These are phyloP conservation scores for Trifolium subterraneum DNA, from an alignment of 306 rosid genomes.

Conservation along the genomic window DNA sequence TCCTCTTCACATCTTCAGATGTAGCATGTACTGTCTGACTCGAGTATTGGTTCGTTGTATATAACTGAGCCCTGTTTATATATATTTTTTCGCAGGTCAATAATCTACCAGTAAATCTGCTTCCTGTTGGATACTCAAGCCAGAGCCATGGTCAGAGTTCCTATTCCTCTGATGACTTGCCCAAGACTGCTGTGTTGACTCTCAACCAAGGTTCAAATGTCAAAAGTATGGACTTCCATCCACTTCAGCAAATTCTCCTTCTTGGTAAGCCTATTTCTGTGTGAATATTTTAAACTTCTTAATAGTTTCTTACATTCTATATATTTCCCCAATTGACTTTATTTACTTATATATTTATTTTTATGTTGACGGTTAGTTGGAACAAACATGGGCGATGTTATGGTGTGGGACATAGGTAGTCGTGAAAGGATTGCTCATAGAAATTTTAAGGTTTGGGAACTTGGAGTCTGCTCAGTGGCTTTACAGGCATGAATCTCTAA, in stretches of 20 bases:
- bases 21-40: constrained; percentile 19
- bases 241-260: constrained; percentile 85
- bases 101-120: constrained; percentile 83
- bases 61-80: constrained; percentile 36
- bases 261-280: constrained; percentile 68
- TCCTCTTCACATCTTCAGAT: constrained; percentile 17
- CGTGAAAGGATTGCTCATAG: constrained; percentile 76
- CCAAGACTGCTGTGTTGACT: constrained; percentile 77
- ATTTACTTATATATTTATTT: constrained; percentile 25
- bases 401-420: constrained; percentile 86
- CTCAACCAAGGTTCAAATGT: constrained; percentile 75
- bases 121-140: constrained; percentile 69
- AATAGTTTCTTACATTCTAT: constrained; percentile 28
- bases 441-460: constrained; percentile 92
- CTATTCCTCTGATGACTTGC: constrained; percentile 90
- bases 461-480: constrained; percentile 64
- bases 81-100: constrained; percentile 64
- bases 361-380: constrained; percentile 68
- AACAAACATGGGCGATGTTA: constrained; percentile 88
- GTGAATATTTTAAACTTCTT: constrained; percentile 1
- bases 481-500: constrained; percentile 69
- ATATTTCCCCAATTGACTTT: constrained; percentile 9
- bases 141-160: constrained; percentile 95
- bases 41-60: constrained; percentile 34
- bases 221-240: constrained; percentile 97